Conservation (phyloP, 495 filamentous ascomycete species). For the Penicillium paxilli region DNA sequence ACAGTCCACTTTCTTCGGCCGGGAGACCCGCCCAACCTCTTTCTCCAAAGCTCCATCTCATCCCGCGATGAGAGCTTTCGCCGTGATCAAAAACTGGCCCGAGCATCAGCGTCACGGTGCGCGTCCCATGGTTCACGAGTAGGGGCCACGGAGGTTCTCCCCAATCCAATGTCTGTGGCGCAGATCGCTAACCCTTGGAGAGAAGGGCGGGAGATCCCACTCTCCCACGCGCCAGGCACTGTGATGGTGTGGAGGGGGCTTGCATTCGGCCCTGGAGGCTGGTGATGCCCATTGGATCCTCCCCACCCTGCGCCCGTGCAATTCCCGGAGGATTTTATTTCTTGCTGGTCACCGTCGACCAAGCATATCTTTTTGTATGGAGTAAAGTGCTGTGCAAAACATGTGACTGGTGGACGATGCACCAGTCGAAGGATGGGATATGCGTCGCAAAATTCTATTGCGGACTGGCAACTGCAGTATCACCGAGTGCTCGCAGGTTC, state of each 20-base stretch:
- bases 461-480: conserved; percentile 27
- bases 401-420: conserved; percentile 12
- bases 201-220: not conserved
- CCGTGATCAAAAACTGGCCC: not conserved
- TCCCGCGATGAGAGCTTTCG: not conserved
- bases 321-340: conserved; percentile 14
- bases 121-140: not conserved
- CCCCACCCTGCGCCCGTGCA: not conserved
- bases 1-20: not conserved
- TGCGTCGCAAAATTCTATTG: conserved; percentile 12
- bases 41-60: not conserved
- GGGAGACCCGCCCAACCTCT: not conserved
- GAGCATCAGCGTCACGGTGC: not conserved
- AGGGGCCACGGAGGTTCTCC: not conserved
- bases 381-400: not conserved
- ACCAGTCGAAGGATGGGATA: not conserved
- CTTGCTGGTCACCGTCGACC: not conserved
- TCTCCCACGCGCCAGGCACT: conserved; percentile 6
- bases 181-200: conserved; percentile 13
- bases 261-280: conserved; percentile 13
- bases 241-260: conserved; percentile 29
- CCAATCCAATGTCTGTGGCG: not conserved
- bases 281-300: conserved; percentile 12
- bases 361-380: not conserved
- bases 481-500: conserved; percentile 13